Evolutionary conservation across 2,329 filamentous ascomycete genomes (phyloP), one percentile per base, ranked within the genome.

Genomic region (Penicillium sp.): DNA sequence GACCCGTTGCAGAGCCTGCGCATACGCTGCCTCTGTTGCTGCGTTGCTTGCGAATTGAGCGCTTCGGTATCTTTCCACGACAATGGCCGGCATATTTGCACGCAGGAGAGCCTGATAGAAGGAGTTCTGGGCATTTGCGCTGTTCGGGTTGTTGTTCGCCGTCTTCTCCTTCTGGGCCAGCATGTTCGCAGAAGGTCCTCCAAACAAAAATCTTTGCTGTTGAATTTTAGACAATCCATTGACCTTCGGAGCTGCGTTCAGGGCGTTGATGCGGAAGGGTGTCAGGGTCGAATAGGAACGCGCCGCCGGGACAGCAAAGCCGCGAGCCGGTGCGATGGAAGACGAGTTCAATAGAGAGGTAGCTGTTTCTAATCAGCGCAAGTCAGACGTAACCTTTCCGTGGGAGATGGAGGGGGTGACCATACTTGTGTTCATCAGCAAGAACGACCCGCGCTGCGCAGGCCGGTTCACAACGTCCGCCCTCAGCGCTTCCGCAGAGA

Each of bases 101-200:
- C 89, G 88, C 49, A 96, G 80, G 13, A 99, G 82, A 41, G 92
- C 87, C 68, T 92, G 88, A 69, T 99, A 99, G 71, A 99, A 96
- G 14, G 89, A 87, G 69, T 92, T 94, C 71, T 99, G 94, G 18
- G 91, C 86, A 39, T 88, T 88, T 25, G 91, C 87, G 71, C 90
- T 97, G 53, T 79, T 82, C 1, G 94, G 90, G 64, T 96, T 95
- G 72, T 90, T 88, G 74, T 97, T 99, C 33, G 94, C 95, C 22
- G 89, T 88, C 69, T 92, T 88, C 74, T 99, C 94, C 62, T 92
- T 82, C 60, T 90, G 88, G 30, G 91, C 90, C 30, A 99, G 82
- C 50, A 92, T 71, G 58, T 79, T 82, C 46, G 79, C 77, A 48
- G 70, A 71, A 20, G 70, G 60, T 7, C 71, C 71, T 38, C 72